Percentiles rank a stretch among this genome's conserved stretches.
Evolutionary conservation across 495 filamentous ascomycete genomes (phyloP).

Genomic region (Bryoglossum gracile): DNA sequence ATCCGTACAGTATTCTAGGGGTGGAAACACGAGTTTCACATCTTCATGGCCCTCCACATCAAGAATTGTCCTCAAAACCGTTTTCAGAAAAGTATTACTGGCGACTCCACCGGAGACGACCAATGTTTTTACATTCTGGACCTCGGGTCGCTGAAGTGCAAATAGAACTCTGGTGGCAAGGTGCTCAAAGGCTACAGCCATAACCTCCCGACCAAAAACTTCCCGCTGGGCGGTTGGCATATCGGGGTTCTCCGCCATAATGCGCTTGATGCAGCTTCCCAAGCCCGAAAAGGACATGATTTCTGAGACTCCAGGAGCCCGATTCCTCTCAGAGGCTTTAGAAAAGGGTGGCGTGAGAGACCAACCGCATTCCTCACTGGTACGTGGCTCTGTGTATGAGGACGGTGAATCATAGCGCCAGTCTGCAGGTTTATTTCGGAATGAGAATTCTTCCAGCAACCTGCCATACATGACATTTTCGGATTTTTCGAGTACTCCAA

Average conservation of each 20-base stretch:
- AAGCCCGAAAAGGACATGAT: conserved; percentile 62
- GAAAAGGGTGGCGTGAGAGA: no score
- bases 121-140: conserved; percentile 45
- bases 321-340: no score
- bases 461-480: conserved; percentile 69
- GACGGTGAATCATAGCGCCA: conserved; percentile 50
- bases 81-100: conserved; percentile 66
- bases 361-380: no score
- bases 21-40: conserved; percentile 65
- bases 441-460: conserved; percentile 70
- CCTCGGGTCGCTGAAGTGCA: conserved; percentile 39
- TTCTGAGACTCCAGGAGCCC: conserved; percentile 34
- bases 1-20: conserved; percentile 72
- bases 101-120: conserved; percentile 90
- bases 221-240: conserved; percentile 47
- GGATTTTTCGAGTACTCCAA: conserved; percentile 19
- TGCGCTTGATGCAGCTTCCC: conserved; percentile 42
- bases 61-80: conserved; percentile 55
- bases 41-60: conserved; percentile 53
- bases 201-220: conserved; percentile 57
- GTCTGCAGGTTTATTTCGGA: conserved; percentile 44
- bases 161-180: conserved; percentile 64
- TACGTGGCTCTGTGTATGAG: conserved; percentile 18
- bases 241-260: conserved; percentile 27
- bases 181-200: conserved; percentile 86